Evolutionary conservation across 257 asterid genomes (phyloP), one percentile per base, ranked within the genome.

Genomic region (Fraxinus anomala): DNA sequence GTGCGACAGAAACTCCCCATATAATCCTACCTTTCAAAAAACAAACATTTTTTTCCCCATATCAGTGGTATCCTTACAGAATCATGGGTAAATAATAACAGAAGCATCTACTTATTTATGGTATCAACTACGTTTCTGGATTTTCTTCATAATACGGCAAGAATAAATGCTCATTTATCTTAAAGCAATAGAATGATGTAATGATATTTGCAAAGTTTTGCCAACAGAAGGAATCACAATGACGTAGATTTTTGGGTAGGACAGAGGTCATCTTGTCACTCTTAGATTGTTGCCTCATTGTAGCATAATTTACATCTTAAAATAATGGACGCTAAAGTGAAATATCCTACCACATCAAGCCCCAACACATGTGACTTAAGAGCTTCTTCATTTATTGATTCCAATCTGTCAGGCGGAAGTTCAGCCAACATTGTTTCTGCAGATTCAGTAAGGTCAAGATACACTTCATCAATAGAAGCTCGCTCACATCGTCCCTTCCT

Each of bases 381-480:
- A 66, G 91, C 97, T 87, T 93, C 99, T 81, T 93, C 97, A 73
- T 81, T 81, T 56, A 90, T 84, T 54, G 88, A 77, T 74, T 87
- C 91, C 81, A 85, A 77, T 69, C 79, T 67, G 80, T 83, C 89
- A n/a, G 87, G 89, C 54, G 91, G 90, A 68, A 76, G 83, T 67
- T 95, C 91, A 44, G 85, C 88, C 86, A 95, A 82, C 99, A 93
- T 88, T 75, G 80, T 81, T 81, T 91, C 90, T 28, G 96, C 96
- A 80, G 98, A 93, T 87, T 91, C 95, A 79, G 99, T 89, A 77
- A 95, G 98, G 83, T 95, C 99, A 80, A 95, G 90, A 83, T 95
- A 95, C 49, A 93, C 99, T 89, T 95, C 99, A 90, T 95, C 98
- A 49, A 95, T 93, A 76, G 99, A 95, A 83, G 99, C 99, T 65